Evolutionary conservation across 257 asterid genomes (phyloP), one percentile per base, ranked within the genome.

Genomic region (Solanum pinnatisectum): DNA sequence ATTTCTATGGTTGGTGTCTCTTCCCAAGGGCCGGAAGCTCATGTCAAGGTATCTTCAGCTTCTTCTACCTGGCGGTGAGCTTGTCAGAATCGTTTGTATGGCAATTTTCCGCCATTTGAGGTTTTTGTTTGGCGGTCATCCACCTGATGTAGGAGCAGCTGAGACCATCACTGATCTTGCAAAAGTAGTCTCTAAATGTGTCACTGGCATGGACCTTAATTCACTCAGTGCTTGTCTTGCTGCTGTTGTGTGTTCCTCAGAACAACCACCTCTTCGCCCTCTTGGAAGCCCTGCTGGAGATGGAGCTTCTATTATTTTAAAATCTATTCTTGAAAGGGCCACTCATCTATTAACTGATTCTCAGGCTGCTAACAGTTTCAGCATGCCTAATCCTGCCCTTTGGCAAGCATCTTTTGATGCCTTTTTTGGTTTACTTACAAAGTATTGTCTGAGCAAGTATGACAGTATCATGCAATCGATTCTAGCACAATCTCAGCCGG

Each of bases 351-450:
- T 92, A 67, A 88, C 89, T 49, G 90, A 92, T 88, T 90, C 92
- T 56, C 90, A 83, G 56, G 89, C 89, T 72, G 74, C 91, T 73
- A 88, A 89, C 84, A 89, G 36, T 89, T 92, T 90, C 88, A 90
- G 89, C 76, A 39, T 90, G 89, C 88, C 94, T 18, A 91, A 90
- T 86, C 92, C 88, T 37, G 90, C 89, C 79, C 91, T 92, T 86
- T 92, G 94, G 94, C 93, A 91, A 71, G 94, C 94, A 77, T 92
- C 93, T 27, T 92, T 92, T 79, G 93, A 92, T 85, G 93, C 91
- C 14, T 91, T 91, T 88, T 92, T 92, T 32, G 90, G 87, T 46
- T 90, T 91, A 42, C 89, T 92, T 65, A 89, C 89, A 18, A 92
- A 90, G 87, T 88, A 91, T 81, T 92, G 94, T 49, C 88, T 90